A percentile compares a stretch with the other conserved stretches of the same genome.
phyloP scores from a whole-genome alignment of 495 filamentous ascomycete species.

The Tetracladium setigerum region DNA sequence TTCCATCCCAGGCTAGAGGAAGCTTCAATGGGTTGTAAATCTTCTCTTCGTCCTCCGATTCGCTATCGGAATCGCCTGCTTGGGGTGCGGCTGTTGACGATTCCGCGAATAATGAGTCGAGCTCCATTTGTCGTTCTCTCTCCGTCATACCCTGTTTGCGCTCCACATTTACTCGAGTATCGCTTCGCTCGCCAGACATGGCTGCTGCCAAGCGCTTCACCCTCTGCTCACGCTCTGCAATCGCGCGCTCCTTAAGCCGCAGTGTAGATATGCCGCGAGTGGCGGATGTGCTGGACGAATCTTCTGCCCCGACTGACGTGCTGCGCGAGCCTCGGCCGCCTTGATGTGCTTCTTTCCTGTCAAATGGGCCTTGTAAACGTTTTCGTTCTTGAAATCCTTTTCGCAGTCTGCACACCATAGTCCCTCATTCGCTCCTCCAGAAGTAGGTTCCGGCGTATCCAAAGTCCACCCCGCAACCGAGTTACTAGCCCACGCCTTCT shows the following conservation, averaged over 20 bases:
- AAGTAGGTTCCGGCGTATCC: conserved; percentile 34
- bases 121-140: conserved; percentile 82
- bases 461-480: conserved; percentile 73
- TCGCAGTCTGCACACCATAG: conserved; percentile 86
- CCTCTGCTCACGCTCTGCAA: conserved; percentile 83
- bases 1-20: conserved; percentile 94
- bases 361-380: conserved; percentile 86
- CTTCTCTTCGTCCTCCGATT: conserved; percentile 67
- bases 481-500: conserved; percentile 70
- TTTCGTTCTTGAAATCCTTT: conserved; percentile 92
- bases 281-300: conserved; percentile 22
- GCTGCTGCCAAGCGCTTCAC: conserved; percentile 66
- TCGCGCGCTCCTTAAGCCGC: conserved; percentile 77
- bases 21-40: conserved; percentile 97
- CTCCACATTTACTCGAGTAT: conserved; percentile 88
- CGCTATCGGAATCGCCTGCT: conserved; percentile 36
- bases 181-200: conserved; percentile 71
- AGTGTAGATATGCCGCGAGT: conserved; percentile 28
- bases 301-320: conserved; percentile 21
- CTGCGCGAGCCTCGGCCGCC: conserved; percentile 54
- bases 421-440: conserved; percentile 54
- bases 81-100: conserved; percentile 29
- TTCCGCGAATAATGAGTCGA: conserved; percentile 75
- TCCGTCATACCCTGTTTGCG: conserved; percentile 94
- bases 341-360: conserved; percentile 87